A percentile compares a stretch with the other conserved stretches of the same genome.
phyloP scores from a whole-genome alignment of 768 basidiomycete genomes.

The Leccinum aurantiacum region DNA sequence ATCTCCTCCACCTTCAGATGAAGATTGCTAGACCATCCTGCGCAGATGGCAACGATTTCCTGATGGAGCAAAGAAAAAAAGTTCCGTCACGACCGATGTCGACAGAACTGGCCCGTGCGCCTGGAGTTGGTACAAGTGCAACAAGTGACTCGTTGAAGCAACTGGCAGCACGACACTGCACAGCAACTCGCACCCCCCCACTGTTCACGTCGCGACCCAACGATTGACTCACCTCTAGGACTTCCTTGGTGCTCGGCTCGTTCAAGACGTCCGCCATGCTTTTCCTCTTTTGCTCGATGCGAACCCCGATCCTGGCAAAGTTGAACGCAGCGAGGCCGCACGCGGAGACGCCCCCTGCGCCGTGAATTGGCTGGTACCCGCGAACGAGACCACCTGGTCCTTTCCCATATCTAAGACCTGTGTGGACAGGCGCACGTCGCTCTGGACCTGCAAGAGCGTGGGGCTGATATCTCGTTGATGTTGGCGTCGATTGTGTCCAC shows the following conservation, averaged over 20 bases:
- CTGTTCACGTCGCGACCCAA: not conserved
- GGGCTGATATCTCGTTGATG: not conserved
- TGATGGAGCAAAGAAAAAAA: conserved; percentile 23
- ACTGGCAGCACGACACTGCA: too few relatives aligned
- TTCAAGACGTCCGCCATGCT: conserved; percentile 18
- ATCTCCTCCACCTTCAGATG: conserved; percentile 63
- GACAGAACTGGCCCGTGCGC: not conserved
- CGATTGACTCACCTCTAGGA: conserved; percentile 26
- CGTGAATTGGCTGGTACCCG: conserved; percentile 59
- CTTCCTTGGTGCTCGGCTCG: conserved; percentile 22
- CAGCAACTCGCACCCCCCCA: not conserved
- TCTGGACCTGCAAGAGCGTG: not conserved
- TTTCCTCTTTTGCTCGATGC: conserved; percentile 15
- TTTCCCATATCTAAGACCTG: conserved; percentile 29
- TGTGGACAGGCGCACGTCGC: not conserved
- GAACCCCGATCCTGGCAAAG: conserved; percentile 53
- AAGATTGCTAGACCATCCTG: conserved; percentile 49
- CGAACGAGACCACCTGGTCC: conserved; percentile 44
- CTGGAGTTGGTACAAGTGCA: not conserved
- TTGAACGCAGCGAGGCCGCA: conserved; percentile 71
- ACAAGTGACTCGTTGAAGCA: not conserved
- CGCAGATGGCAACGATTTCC: conserved; percentile 59
- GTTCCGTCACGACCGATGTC: not conserved
- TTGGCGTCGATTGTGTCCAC: not conserved
- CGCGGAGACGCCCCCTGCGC: conserved; percentile 44